Conservation (phyloP, 805 yeast species). For the Pichia deserticola region DNA sequence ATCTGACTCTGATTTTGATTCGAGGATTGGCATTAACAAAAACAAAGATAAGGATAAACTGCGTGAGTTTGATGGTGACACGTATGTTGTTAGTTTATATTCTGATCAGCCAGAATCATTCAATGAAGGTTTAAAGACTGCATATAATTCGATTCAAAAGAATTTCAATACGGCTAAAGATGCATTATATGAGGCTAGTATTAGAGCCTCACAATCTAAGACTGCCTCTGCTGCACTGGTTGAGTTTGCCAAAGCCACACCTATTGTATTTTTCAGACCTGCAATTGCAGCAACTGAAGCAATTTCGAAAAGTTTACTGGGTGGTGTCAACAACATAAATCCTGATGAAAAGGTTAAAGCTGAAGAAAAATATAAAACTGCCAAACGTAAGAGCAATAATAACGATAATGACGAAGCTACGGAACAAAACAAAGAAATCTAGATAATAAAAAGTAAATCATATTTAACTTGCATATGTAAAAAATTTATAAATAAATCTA, state of each 20-base stretch:
- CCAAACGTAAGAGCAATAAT: background rate
- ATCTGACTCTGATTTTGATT: too few species aligned
- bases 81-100: constrained; percentile 56
- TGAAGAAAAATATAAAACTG: constrained; percentile 55
- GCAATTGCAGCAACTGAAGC: constrained; percentile 92
- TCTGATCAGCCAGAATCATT: constrained; percentile 75
- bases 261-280: constrained; percentile 74
- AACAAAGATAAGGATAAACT: too few species aligned
- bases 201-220: constrained; percentile 56
- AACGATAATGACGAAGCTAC: background rate
- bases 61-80: constrained; percentile 19
- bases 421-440: too few species aligned
- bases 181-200: constrained; percentile 52
- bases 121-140: constrained; percentile 67
- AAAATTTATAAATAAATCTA: too few species aligned
- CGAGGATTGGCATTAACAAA: too few species aligned
- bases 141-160: constrained; percentile 62
- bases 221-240: constrained; percentile 59
- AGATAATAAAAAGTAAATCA: too few species aligned
- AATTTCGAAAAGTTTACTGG: constrained; percentile 71
- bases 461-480: too few species aligned
- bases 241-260: constrained; percentile 68
- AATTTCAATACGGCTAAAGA: constrained; percentile 61
- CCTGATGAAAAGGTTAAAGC: constrained; percentile 51
- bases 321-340: constrained; percentile 74